A percentile compares a stretch with the other conserved stretches of the same genome.
Evolutionary conservation across 2,329 filamentous ascomycete species (phyloP).

Genomic region (Phaeosphaeriaceae sp.): DNA sequence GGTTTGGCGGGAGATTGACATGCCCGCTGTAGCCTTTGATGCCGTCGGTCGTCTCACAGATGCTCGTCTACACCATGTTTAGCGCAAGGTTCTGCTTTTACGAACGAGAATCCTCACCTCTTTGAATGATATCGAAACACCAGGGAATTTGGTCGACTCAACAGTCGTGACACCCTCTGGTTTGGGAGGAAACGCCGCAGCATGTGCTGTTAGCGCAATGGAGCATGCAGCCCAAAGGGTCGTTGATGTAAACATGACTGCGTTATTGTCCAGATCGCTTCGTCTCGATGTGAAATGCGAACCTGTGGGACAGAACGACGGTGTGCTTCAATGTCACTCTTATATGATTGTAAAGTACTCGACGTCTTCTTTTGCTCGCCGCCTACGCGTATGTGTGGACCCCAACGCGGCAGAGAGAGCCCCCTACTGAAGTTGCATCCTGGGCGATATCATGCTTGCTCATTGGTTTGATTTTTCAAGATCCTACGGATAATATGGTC

Average conservation of each 20-base stretch:
- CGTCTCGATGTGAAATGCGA: neutral
- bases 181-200: slow-evolving; percentile 18
- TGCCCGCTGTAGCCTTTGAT: slow-evolving; percentile 65
- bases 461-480: neutral
- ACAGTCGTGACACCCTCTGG: slow-evolving; percentile 13
- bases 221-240: neutral
- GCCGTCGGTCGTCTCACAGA: slow-evolving; percentile 62
- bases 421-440: neutral
- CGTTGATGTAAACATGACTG: neutral
- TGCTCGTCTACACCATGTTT: slow-evolving; percentile 24
- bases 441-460: neutral
- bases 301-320: neutral
- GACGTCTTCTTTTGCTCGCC: neutral
- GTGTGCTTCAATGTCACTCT: neutral
- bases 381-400: neutral
- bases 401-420: neutral
- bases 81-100: neutral
- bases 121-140: slow-evolving; percentile 47
- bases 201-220: slow-evolving; percentile 1
- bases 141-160: slow-evolving; percentile 15
- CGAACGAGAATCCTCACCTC: slow-evolving; percentile 29
- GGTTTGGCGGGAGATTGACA: slow-evolving; percentile 59
- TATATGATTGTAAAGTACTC: neutral
- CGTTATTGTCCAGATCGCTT: neutral
- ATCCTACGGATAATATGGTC: neutral